Evolutionary conservation across 805 yeast species (phyloP).

Genomic region (Ogataea polymorpha): DNA sequence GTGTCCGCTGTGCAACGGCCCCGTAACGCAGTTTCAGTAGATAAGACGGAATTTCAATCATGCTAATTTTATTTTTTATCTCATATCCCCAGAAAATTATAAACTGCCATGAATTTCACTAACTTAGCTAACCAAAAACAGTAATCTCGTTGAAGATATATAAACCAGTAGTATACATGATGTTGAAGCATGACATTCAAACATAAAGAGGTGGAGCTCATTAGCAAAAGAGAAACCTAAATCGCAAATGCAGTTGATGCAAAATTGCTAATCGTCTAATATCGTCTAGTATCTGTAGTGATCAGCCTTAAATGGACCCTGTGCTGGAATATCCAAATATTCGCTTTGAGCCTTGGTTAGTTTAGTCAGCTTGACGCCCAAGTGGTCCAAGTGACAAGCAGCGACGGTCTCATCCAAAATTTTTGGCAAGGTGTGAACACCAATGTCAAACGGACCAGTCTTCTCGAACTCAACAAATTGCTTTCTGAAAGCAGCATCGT

Average conservation of each 20-base stretch:
- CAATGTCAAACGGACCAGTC: constrained; percentile 85
- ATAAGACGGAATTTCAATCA: constrained; percentile 24
- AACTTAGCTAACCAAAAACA: constrained; percentile 1
- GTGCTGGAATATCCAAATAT: constrained; percentile 84
- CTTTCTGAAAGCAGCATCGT: constrained; percentile 74
- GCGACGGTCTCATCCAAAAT: constrained; percentile 98
- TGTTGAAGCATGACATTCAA: constrained; percentile 11
- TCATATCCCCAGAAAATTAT: constrained; percentile 4
- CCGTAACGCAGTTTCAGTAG: constrained; percentile 22
- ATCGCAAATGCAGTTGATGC: constrained; percentile 33
- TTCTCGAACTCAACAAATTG: constrained; percentile 86
- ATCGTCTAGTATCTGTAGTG: constrained; percentile 86
- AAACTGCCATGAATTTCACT: neutral
- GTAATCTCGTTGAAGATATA: neutral
- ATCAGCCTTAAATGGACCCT: constrained; percentile 98
- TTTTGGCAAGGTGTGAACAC: constrained; percentile 97
- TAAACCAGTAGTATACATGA: constrained; percentile 9
- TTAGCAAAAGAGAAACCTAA: neutral
- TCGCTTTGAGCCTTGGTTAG: constrained; percentile 83
- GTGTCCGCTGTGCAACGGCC: constrained; percentile 11
- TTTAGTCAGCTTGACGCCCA: constrained; percentile 82
- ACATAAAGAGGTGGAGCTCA: constrained; percentile 7
- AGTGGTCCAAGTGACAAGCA: constrained; percentile 90
- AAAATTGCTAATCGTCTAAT: constrained; percentile 8
- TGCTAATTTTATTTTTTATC: neutral